A percentile compares a stretch with the other conserved stretches of the same genome.
These are phyloP conservation scores for Scolecobasidium constrictum DNA, from an alignment of 2,329 filamentous ascomycete genomes.

Conservation along the genomic window DNA sequence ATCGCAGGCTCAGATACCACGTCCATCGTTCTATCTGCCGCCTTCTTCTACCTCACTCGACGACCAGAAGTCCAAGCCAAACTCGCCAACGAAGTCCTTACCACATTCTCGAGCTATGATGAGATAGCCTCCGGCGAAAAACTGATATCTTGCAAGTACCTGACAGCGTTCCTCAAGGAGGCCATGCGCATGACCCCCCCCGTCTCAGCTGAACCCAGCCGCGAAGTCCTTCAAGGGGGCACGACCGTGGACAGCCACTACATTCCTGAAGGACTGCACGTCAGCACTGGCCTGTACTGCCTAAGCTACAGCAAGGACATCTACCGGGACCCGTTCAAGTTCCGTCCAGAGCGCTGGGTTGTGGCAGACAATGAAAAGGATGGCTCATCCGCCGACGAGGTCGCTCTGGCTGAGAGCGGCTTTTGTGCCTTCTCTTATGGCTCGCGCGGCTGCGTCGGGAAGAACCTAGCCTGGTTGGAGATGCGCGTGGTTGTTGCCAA, in stretches of 20 bases:
- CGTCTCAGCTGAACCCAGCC: slow-evolving; percentile 25
- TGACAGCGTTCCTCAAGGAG: slow-evolving; percentile 30
- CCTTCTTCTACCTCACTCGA: slow-evolving; percentile 34
- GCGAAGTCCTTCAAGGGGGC: slow-evolving; percentile 25
- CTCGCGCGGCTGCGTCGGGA: slow-evolving; percentile 61
- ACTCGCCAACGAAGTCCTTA: slow-evolving; percentile 23
- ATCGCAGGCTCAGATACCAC: slow-evolving; percentile 37
- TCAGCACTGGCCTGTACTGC: slow-evolving; percentile 26
- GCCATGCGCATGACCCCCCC: slow-evolving; percentile 29
- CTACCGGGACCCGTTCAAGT: slow-evolving; percentile 26
- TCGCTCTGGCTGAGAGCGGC: slow-evolving; percentile 46
- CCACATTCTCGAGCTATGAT: slow-evolving; percentile 22
- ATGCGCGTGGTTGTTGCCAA: too few species aligned
- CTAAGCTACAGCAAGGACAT: slow-evolving; percentile 28
- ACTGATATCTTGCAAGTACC: slow-evolving; percentile 21
- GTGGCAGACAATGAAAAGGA: slow-evolving; percentile 14
- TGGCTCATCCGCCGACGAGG: slow-evolving; percentile 12
- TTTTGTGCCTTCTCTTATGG: slow-evolving; percentile 68
- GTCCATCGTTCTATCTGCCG: slow-evolving; percentile 29
- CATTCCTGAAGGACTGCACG: slow-evolving; percentile 24
- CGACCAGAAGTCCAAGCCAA: slow-evolving; percentile 24
- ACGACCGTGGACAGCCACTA: slow-evolving; percentile 24
- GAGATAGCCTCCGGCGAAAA: slow-evolving; percentile 25
- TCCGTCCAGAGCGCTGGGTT: slow-evolving; percentile 27
- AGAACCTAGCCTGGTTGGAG: slow-evolving; percentile 57